phyloP scores from a whole-genome alignment of 768 basidiomycete genomes.

The Russula compacta region DNA sequence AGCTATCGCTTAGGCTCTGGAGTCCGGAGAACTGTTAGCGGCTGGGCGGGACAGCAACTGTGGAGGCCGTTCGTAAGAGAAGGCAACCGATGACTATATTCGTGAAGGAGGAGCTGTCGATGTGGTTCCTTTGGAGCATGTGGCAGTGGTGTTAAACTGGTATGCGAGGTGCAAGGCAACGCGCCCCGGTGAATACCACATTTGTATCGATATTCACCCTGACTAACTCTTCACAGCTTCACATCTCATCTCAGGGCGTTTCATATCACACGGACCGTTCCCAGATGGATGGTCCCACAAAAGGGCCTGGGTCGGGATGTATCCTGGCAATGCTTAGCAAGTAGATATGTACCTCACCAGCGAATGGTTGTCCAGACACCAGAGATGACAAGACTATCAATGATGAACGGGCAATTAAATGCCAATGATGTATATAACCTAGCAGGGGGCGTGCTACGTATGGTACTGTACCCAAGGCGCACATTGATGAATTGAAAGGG shows the following conservation, averaged over 20 bases:
- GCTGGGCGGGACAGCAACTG: slow-evolving; percentile 48
- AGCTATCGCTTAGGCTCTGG: slow-evolving; percentile 49
- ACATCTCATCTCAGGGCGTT: neutral
- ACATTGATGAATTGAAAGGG: no score
- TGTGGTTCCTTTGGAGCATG: slow-evolving; percentile 21
- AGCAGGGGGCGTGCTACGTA: no score
- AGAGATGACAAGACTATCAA: neutral
- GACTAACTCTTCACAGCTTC: neutral
- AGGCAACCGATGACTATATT: slow-evolving; percentile 29
- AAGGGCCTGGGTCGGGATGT: neutral
- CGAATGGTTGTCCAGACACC: neutral
- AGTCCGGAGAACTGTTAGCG: slow-evolving; percentile 54
- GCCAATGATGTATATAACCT: neutral
- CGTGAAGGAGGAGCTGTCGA: slow-evolving; percentile 16
- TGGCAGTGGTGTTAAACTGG: slow-evolving; percentile 22
- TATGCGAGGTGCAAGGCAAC: neutral
- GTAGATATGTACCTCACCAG: neutral
- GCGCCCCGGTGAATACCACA: neutral
- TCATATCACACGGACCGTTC: neutral
- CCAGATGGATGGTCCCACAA: neutral
- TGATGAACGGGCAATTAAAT: neutral
- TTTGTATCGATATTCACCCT: neutral
- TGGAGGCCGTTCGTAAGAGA: slow-evolving; percentile 43
- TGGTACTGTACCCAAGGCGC: neutral
- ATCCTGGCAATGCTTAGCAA: no score